Base-by-base conservation (phyloP, 129 eudicot genomes). In the Centrapalus pauciflorus region DNA sequence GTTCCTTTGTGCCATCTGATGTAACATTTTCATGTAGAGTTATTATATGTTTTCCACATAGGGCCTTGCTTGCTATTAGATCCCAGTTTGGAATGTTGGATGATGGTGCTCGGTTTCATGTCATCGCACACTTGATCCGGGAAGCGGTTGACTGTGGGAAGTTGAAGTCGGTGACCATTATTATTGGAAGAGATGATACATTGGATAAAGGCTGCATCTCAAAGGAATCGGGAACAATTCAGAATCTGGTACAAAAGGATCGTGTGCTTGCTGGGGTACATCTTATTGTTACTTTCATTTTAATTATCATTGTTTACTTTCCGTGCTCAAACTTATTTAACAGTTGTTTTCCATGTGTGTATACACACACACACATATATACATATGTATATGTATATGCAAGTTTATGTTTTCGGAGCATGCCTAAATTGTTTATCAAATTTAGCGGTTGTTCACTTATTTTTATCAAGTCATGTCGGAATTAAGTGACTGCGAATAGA, bases 101-200 rank as follows among this genome's bases (percentile, higher is more conserved):
- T 77, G 96, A 87, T 76, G 99, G 96, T 28, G 89, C 89, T 48
- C 87, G 99, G 43, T 83, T 88, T 69, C 99, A 94, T 84, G 96
- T 86, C 25, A 80, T 89, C 58, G 84, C 99, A 16, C 95, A 83
- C 64, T 80, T 94, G 79, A 76, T 94, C 65, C 85, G 95, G 4
- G 99, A 89, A 89, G 92, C 99, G n/a, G 87, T 94, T 55, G 89
- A 83, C 59, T 80, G 85, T 70, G 87, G 96, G 46, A 89, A 94
- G 78, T 81, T 85, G 58, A 77, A 89, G 85, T 77, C 89, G 41
- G 99, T 95, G 65, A 78, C 86, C 10, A 86, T 85, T 80, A 75
- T 84, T 51, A 57, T 64, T 63, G 84, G 77, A 34, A 84, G 90
- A 69, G 90, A 88, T 52, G 95, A 86, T 58, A 65, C 80, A 14